Base-by-base conservation (phyloP, 495 filamentous ascomycete genomes). In the Aspergillus coremiiformis region DNA sequence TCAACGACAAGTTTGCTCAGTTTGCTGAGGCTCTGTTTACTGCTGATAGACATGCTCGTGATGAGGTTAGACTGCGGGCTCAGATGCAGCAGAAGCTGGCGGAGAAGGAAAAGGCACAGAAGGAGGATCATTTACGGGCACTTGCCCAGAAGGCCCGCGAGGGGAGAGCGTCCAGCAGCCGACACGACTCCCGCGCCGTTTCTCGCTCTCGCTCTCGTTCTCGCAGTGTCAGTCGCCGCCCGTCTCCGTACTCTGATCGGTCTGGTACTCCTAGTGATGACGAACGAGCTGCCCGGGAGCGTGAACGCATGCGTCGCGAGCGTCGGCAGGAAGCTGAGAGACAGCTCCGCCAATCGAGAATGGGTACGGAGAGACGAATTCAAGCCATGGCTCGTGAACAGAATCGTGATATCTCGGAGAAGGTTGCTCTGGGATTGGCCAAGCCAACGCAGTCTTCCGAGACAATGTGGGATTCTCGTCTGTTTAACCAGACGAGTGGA, bases 1-100 rank as follows among this genome's bases (percentile, higher is more conserved):
- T 99, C 65, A 99, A 97, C 69, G 93, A 99, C 74, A 99, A 97
- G 62, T 97, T 97, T 62, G 91, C 93, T 17, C 87, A 93, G 66
- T 95, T 99, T 66, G 84, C 90, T 0, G 93, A 99, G 72, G 89
- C 91, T 1, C 72, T 99, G 22, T 90, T 91, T 63, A 93, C 90
- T 50, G 93, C 93, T 21, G 93, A 99, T 66, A 74, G 93, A 26
- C 94, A 97, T 66, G 92, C 94, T 7, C 78, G 93, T 57, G 93
- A 97, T 63, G 93, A 99, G 69, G 93, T 99, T 45, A 83, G 89
- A 56, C 88, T 95, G 65, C 81, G 93, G 49, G 86, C 89, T 8
- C 76, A 87, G 56, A 96, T 99, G 92, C 94, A 99, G 64, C 92
- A 97, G 69, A 83, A 88, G 55, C 75, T 99, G 33, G 93, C 93